These are phyloP conservation scores for Schoenoplectus triqueter DNA, from an alignment of 202 grass and related monocot species.

Conservation along the genomic window DNA sequence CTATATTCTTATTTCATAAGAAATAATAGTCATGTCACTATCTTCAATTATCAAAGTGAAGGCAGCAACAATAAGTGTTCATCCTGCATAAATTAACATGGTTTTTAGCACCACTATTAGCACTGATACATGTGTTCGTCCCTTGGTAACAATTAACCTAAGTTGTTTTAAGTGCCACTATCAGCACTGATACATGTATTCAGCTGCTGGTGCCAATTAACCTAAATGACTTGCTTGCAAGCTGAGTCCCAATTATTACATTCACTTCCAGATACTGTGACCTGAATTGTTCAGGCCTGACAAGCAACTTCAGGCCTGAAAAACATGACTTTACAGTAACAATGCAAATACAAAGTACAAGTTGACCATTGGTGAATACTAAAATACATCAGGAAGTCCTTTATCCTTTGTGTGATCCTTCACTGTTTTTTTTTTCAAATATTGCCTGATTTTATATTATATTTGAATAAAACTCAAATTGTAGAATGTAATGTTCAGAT, in stretches of 20 bases:
- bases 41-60: constrained; percentile 15
- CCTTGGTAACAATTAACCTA: background rate
- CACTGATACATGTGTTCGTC: background rate
- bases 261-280: background rate
- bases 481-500: constrained; percentile 54
- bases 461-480: background rate
- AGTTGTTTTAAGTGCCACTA: no score
- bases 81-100: no score
- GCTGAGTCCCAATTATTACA: background rate
- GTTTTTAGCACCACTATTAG: background rate
- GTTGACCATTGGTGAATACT: background rate
- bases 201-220: no score
- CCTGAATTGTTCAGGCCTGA: no score
- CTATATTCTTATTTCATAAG: constrained; percentile 17
- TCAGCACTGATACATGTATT: no score
- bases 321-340: background rate
- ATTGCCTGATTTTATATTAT: background rate
- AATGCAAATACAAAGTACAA: constrained; percentile 22
- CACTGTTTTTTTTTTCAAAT: background rate
- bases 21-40: no score
- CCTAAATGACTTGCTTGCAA: background rate
- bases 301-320: background rate
- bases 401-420: background rate
- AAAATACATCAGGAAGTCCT: background rate
- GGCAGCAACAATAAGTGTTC: background rate